Percentiles rank a stretch among this genome's conserved stretches.
These are phyloP conservation scores for Colletotrichum orbiculare DNA, from an alignment of 2,329 filamentous ascomycete genomes.

Conservation along the genomic window DNA sequence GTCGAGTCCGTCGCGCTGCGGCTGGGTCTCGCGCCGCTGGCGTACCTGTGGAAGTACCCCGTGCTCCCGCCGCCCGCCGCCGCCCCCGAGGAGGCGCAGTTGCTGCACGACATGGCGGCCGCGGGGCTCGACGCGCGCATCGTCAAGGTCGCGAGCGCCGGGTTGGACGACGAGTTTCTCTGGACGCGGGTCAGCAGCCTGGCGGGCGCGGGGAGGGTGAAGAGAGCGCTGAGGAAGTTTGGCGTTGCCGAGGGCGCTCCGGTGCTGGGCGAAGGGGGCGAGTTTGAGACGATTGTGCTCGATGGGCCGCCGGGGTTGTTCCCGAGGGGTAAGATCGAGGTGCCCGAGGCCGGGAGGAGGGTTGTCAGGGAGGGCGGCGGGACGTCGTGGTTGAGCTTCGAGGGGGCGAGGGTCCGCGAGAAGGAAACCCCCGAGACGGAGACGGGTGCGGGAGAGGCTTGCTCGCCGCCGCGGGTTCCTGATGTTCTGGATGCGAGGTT, in stretches of 20 bases:
- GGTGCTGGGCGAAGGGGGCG: constrained; percentile 90
- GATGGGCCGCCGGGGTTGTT: constrained; percentile 82
- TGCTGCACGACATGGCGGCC: constrained; percentile 84
- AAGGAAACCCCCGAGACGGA: constrained; percentile 45
- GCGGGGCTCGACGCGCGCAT: constrained; percentile 88
- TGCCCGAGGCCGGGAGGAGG: constrained; percentile 64
- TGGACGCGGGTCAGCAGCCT: constrained; percentile 81
- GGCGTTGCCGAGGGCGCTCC: constrained; percentile 72
- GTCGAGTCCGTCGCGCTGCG: constrained; percentile 91
- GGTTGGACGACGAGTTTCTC: constrained; percentile 81
- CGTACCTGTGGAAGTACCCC: constrained; percentile 94
- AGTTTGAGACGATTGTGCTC: constrained; percentile 93
- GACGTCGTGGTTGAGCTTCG: constrained; percentile 76
- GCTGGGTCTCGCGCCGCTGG: constrained; percentile 83
- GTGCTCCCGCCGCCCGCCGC: constrained; percentile 65
- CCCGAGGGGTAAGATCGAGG: constrained; percentile 70
- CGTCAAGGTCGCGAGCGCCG: constrained; percentile 93
- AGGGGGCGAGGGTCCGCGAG: constrained; percentile 63
- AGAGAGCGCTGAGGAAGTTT: constrained; percentile 72
- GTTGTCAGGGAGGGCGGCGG: constrained; percentile 78
- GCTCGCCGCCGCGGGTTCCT: constrained; percentile 65
- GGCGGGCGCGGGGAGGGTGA: constrained; percentile 58
- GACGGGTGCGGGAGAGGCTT: constrained; percentile 15
- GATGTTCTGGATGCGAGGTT: constrained; percentile 75
- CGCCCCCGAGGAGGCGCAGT: constrained; percentile 57